A percentile compares a stretch with the other conserved stretches of the same genome.
Conservation (phyloP, 2,329 filamentous ascomycete genomes). For the Paracamarosporium sp. region DNA sequence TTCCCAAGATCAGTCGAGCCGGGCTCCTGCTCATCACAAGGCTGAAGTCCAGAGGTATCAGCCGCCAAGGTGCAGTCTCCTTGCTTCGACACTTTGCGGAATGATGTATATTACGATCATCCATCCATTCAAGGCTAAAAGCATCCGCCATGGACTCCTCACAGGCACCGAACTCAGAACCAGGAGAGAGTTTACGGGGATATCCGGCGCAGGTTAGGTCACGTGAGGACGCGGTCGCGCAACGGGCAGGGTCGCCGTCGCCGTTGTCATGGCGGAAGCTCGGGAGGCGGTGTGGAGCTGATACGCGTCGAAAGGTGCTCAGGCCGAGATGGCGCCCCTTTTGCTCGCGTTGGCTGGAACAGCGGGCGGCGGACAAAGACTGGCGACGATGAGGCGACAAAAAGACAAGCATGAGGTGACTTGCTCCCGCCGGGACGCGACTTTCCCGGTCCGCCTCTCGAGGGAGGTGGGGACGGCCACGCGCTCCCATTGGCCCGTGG, state of each 20-base stretch:
- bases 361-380: neutral
- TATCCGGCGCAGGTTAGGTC: neutral
- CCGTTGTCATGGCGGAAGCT: neutral
- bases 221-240: neutral
- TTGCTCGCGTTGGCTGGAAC: neutral
- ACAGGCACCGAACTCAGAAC: no score
- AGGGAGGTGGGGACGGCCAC: neutral
- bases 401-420: conserved; percentile 3
- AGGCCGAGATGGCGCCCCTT: neutral
- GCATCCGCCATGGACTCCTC: no score
- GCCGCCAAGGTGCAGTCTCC: no score
- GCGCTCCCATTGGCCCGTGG: neutral
- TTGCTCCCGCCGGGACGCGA: neutral
- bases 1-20: no score
- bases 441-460: neutral
- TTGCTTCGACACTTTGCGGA: no score
- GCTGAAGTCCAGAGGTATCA: no score
- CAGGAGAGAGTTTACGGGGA: no score
- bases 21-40: no score
- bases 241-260: neutral
- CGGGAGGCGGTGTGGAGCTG: neutral
- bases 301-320: neutral
- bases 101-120: no score
- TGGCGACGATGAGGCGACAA: neutral
- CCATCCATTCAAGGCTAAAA: no score